Evolutionary conservation across 2,329 filamentous ascomycete genomes (phyloP).

Genomic region (Neonectria sp.): DNA sequence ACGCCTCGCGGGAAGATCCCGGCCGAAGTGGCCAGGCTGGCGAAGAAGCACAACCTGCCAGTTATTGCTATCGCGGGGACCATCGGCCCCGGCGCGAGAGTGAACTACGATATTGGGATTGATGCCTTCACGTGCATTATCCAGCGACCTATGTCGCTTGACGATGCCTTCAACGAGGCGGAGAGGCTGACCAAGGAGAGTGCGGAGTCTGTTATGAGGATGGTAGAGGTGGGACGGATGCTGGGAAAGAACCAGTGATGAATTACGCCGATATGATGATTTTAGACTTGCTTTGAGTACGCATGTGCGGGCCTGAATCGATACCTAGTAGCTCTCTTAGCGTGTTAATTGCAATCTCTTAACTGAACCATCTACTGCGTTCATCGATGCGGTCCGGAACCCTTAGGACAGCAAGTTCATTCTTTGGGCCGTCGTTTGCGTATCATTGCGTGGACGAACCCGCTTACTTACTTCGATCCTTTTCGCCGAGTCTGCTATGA

Average conservation of each 20-base stretch:
- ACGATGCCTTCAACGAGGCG: constrained; percentile 50
- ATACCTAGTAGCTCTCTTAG: not conserved
- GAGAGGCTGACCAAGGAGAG: constrained; percentile 52
- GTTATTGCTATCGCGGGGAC: constrained; percentile 59
- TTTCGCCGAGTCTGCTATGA: no score
- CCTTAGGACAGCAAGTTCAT: no score
- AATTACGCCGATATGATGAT: not conserved
- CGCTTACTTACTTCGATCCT: no score
- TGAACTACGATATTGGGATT: constrained; percentile 54
- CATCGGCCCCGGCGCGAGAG: constrained; percentile 52
- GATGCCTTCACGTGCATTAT: constrained; percentile 54
- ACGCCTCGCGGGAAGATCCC: constrained; percentile 68
- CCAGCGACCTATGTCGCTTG: constrained; percentile 50
- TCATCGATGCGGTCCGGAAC: no score
- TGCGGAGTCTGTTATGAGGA: constrained; percentile 53
- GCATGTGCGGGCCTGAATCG: not conserved
- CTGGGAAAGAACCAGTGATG: constrained; percentile 33
- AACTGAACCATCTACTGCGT: no score
- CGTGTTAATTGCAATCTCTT: not conserved
- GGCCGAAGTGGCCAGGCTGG: constrained; percentile 64
- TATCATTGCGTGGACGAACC: no score
- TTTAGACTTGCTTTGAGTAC: not conserved
- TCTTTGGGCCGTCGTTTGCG: no score
- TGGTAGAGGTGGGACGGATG: constrained; percentile 51
- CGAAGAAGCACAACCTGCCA: constrained; percentile 60